Evolutionary conservation across 352 stramenopile species (phyloP), one percentile per base, ranked within the genome.

Genomic region (Pythium apleroticum): DNA sequence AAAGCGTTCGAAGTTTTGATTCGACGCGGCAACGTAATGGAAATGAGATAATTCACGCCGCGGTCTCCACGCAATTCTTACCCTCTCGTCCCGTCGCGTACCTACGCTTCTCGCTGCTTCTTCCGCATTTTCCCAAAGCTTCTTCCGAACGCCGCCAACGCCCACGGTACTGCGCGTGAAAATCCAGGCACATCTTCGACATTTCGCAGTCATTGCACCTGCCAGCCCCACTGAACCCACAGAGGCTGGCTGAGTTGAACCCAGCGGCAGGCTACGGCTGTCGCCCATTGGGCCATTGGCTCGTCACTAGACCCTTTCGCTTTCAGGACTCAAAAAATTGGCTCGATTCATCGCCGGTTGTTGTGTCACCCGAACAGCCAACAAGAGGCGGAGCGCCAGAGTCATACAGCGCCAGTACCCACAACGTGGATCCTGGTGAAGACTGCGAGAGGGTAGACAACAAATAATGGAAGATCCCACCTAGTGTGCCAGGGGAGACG

Each of bases 261-360:
- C 43, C 43, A 50, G 43, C n/a, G 43, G n/a, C 15, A 28, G 43
- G 20, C 43, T 14, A 4, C 43, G 9, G 19, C 19, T 8, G 43
- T 20, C 22, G 43, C 43, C 9, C n/a, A 50, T 50, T 50, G 43
- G 43, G n/a, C 9, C n/a, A 50, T 50, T 50, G 43, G 43, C 43
- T 50, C 43, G 43, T 27, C n/a, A 27, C n/a, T 27, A 41, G 43
- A 24, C 43, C 43, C 43, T 50, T 50, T 50, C 43, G 43, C 43
- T 50, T 50, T 10, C 22, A 22, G 11, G 43, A 4, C 39, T 41
- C 10, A 50, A n/a, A 50, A 50, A 50, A 50, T 50, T 50, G 43
- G 43, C 43, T 50, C 43, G n/a, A 50, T 50, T 50, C 9, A n/a
- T 50, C 43, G 17, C 39, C 24, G 39, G 39, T 46, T 46, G 24